Evolutionary conservation across 164 flowering plant genomes (phyloP), one percentile per base, ranked within the genome.

Genomic region (Cinnamomum micranthum): DNA sequence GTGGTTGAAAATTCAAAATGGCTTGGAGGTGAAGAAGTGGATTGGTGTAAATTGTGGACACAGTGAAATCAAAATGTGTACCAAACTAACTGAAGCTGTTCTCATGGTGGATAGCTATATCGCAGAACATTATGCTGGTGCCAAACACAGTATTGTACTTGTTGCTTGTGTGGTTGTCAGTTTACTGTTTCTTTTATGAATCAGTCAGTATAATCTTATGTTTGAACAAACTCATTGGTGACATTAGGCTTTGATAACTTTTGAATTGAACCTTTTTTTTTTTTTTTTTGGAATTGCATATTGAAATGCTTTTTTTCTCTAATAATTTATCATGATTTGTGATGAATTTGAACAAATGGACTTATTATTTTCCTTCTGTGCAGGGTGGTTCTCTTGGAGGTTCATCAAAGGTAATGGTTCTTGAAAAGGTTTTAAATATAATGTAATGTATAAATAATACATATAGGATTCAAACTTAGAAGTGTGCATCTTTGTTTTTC

Each of bases 351-450:
- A 33, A 67, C 22, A 4, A 67, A 67, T 4, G 6, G 28, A 20
- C 27, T 9, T 67, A 19, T 33, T 15, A 10, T 13, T n/a, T 68
- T 68, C 23, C 17, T 47, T n/a, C 47, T 41, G 13, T 69, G 24
- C 28, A 69, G 71, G 71, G 71, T n/a, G 55, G 55, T 69, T 41
- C 71, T 69, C 31, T 31, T 15, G 10, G 70, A 64, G 47, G 20
- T 67, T 67, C 69, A 67, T 67, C 69, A 14, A 67, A 67, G 69
- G 69, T 67, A 67, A 9, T 64, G 41, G 6, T 28, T 15, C 47
- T 14, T 28, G 2, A 3, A 14, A 28, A 7, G 11, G 7, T 67
- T 67, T 27, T 66, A 3, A 11, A 12, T 67, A 4, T 31, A 6
- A 31, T 17, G 35, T 12, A 17, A 17, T 28, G 69, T 28, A 17